These are phyloP conservation scores for Mycena vitilis DNA, from an alignment of 768 basidiomycete species.

Conservation along the genomic window DNA sequence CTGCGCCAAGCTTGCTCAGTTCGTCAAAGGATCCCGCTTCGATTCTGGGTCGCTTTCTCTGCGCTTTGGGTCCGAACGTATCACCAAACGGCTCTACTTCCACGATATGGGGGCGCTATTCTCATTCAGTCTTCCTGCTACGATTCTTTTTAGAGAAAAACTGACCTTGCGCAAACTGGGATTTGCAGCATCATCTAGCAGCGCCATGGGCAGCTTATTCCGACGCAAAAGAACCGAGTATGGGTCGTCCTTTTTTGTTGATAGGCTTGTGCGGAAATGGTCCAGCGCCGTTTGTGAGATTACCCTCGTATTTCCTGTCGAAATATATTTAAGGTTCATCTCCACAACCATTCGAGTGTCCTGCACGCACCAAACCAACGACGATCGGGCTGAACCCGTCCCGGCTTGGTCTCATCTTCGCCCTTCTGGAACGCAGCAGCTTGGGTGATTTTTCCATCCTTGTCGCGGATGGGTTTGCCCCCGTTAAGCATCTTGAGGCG, in stretches of 20 bases:
- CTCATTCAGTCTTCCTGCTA: conserved; percentile 17
- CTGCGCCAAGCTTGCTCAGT: conserved; percentile 73
- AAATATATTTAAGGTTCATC: neutral
- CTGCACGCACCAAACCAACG: conserved; percentile 91
- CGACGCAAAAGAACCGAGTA: conserved; percentile 94
- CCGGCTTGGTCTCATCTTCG: conserved; percentile 91
- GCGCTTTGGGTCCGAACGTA: conserved; percentile 96
- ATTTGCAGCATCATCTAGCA: conserved; percentile 91
- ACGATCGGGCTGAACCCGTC: conserved; percentile 93
- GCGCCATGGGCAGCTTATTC: conserved; percentile 97
- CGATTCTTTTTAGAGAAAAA: neutral
- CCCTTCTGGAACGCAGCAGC: conserved; percentile 96
- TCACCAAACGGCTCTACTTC: conserved; percentile 95
- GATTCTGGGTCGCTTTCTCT: conserved; percentile 88
- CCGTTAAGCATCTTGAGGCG: conserved; percentile 93
- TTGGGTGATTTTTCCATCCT: conserved; percentile 91
- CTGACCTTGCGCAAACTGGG: conserved; percentile 80
- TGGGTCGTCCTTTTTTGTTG: conserved; percentile 88
- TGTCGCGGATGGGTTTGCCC: conserved; percentile 91
- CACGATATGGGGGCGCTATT: conserved; percentile 89
- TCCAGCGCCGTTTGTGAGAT: conserved; percentile 97
- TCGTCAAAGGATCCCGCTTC: conserved; percentile 95
- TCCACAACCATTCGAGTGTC: neutral
- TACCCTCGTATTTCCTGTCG: conserved; percentile 93
- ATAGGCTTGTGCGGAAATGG: conserved; percentile 93